These are phyloP conservation scores for Aspergillus neoniger DNA, from an alignment of 2,329 filamentous ascomycete genomes.

Conservation along the genomic window DNA sequence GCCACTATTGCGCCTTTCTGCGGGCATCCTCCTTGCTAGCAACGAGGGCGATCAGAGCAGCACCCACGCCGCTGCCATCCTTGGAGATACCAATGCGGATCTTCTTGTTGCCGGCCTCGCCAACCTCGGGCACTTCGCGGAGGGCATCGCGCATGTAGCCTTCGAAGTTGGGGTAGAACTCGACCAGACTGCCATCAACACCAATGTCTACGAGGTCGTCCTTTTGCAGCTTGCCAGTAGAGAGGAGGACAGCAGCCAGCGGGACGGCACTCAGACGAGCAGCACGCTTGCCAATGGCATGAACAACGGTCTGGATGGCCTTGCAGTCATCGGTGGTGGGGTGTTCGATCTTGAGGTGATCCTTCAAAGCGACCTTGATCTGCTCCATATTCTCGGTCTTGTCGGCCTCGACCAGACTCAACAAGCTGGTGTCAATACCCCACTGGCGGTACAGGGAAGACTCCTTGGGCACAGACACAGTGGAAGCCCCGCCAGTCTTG, in stretches of 20 bases:
- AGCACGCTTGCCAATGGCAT: constrained; percentile 83
- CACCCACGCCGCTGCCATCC: constrained; percentile 93
- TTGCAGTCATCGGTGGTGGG: constrained; percentile 81
- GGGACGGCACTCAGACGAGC: constrained; percentile 86
- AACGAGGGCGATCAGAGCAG: constrained; percentile 89
- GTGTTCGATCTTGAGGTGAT: constrained; percentile 72
- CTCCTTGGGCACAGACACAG: constrained; percentile 66
- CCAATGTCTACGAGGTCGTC: constrained; percentile 82
- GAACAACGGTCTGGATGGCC: constrained; percentile 79
- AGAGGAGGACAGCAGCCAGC: constrained; percentile 79
- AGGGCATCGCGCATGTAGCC: constrained; percentile 84
- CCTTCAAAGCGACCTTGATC: constrained; percentile 76
- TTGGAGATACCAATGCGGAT: constrained; percentile 95
- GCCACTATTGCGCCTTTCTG: constrained; percentile 13
- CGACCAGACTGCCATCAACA: constrained; percentile 90
- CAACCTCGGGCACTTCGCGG: constrained; percentile 73
- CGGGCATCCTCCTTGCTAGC: constrained; percentile 56
- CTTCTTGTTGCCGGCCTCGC: constrained; percentile 74
- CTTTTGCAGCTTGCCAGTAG: constrained; percentile 70
- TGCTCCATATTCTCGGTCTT: constrained; percentile 69
- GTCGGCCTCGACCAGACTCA: constrained; percentile 85
- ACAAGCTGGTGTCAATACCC: constrained; percentile 87
- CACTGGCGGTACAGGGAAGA: constrained; percentile 75
- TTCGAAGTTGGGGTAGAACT: constrained; percentile 93
- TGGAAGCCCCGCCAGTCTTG: constrained; percentile 72